These are phyloP conservation scores for Penicillium psychrosexuale DNA, from an alignment of 2,329 filamentous ascomycete species.

Conservation along the genomic window DNA sequence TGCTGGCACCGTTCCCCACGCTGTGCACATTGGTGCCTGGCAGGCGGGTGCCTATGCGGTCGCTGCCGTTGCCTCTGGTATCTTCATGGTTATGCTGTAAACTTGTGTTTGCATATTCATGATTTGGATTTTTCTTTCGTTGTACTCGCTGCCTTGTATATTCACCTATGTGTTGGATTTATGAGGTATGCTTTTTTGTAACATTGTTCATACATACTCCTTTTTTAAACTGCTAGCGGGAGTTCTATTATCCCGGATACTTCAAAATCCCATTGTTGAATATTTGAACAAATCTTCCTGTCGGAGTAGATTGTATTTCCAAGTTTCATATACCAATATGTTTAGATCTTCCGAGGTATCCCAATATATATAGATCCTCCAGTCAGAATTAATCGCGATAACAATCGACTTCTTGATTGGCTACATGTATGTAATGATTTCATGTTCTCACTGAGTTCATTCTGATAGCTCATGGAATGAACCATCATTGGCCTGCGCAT, in stretches of 20 bases:
- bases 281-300: not conserved
- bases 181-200: conserved; percentile 7
- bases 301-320: no score
- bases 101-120: conserved; percentile 4
- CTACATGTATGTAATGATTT: not conserved
- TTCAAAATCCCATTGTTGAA: not conserved
- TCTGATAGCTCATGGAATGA: not conserved
- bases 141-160: not conserved
- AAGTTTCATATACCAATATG: no score
- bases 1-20: conserved; percentile 29
- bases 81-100: conserved; percentile 50
- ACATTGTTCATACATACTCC: conserved; percentile 18
- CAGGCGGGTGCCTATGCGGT: conserved; percentile 46
- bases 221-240: conserved; percentile 6
- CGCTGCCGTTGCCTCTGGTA: conserved; percentile 43
- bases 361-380: not conserved
- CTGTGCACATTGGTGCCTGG: conserved; percentile 40
- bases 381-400: not conserved
- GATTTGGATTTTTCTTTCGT: conserved; percentile 1
- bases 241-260: conserved; percentile 5
- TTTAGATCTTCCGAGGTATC: no score
- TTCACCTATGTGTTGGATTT: not conserved
- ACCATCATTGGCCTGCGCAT: not conserved
- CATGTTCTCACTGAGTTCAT: not conserved
- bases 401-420: not conserved